Base-by-base conservation (phyloP, 768 basidiomycete genomes). In the Tubosaeta brunneosetosa region DNA sequence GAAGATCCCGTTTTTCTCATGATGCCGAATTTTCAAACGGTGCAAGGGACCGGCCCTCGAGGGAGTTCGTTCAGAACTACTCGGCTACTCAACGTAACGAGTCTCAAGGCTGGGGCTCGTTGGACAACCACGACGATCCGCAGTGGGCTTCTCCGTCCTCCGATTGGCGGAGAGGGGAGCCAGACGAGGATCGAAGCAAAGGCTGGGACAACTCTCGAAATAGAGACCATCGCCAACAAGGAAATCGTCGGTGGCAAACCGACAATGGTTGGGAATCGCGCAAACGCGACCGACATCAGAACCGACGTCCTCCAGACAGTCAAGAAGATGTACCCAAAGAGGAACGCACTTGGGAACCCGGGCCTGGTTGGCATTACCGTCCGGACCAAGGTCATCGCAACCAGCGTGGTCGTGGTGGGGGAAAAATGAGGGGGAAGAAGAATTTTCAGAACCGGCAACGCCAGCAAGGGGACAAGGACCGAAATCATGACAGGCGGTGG, bases 261-360 rank as follows among this genome's bases (percentile, higher is more conserved):
- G 69, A 73, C 47, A 70, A 70, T 50, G 80, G 79, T 16, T 84
- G 83, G 83, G 80, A 78, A 9, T 61, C 71, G 42, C 76, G 77
- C 47, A 77, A 78, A 47, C 71, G 72, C 53, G 75, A 75, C 50
- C 74, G 74, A 62, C 67, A 68, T 8, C 77, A 76, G 73, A 65
- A 53, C 42, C 68, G 73, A 46, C 56, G 53, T 59, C 73, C 53
- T 57, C 60, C 63, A 43, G 58, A 66, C n/a, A 56, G 43, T 4
- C 65, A 61, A 58, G 64, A 65, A 12, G 66, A 66, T 25, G 19
- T 32, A 31, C 33, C 52, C 2, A 68, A 62, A 43, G 78, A 79
- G 63, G 81, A 85, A 47, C 79, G 86, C 46, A 71, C 81, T 52
- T 88, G 86, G 86, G 85, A 86, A 58, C 86, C 86, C 52, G 84